Base-by-base conservation (phyloP, 2,329 filamentous ascomycete species). In the Colletotrichum destructivum region DNA sequence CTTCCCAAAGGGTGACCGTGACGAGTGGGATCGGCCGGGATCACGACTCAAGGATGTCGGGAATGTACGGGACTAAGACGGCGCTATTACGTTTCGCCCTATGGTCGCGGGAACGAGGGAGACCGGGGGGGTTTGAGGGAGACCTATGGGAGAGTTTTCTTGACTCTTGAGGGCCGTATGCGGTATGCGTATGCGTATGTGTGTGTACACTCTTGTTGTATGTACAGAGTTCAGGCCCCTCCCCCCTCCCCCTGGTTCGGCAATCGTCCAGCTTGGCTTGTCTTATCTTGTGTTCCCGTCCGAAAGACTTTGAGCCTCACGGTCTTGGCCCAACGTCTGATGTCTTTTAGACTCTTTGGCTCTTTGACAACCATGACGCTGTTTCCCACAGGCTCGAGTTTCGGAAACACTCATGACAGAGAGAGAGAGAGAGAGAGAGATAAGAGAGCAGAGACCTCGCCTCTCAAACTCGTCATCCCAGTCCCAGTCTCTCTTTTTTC, bases 311-410 rank as follows among this genome's bases (percentile, higher is more conserved):
- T 71, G 69, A 71, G 69, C 69, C 69, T 59, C 69, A 71, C 31
- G 18, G 23, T 59, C 69, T 71, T 71, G 69, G 65, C 69, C 46
- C 65, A 71, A 71, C 65, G 69, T 71, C 69, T 23, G 49, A 44
- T 56, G 66, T 55, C 6, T 3, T n/a, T 21, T 2, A 16, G 26
- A 4, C 1, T 31, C 31, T 31, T 9, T 31, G 31, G 8, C 31
- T 31, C 31, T 31, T 31, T 31, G 31, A 31, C 31, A 31, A 8
- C 26, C 3, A 62, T 51, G 59, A 31, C 38, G 31, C 6, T 40
- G 35, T 52, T 47, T 38, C 23, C 35, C 21, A 46, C 61, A 21
- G 15, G 1, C 26, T 13, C 18, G n/a, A 40, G 61, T 65, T 57
- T 52, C 66, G 49, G 44, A 4, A 26, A 26, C 26, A 23, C 42